Percentiles rank a stretch among this genome's conserved stretches.
Evolutionary conservation across 441 rosid genomes (phyloP).

Genomic region (Pelargonium australe): DNA sequence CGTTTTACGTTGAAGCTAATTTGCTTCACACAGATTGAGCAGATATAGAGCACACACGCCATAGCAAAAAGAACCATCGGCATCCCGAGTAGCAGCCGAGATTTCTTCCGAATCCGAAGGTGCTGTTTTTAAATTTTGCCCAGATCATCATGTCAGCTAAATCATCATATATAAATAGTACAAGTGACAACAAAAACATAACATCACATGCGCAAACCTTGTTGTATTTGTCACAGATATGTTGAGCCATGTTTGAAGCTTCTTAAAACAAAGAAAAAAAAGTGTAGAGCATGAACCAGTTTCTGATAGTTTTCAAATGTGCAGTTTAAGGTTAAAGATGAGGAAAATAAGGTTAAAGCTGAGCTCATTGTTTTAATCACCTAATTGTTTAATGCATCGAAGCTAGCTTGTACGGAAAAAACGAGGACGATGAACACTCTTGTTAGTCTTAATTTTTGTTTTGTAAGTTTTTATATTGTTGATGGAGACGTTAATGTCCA

Average conservation of each 20-base stretch:
- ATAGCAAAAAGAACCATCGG: conserved; percentile 33
- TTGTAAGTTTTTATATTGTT: too few relatives aligned
- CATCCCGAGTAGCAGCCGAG: conserved; percentile 28
- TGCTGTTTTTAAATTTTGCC: background rate
- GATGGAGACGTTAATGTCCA: too few relatives aligned
- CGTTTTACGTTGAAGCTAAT: conserved; percentile 15
- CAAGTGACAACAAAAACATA: background rate
- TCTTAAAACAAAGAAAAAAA: background rate
- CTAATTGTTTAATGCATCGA: too few relatives aligned
- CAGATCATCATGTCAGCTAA: background rate
- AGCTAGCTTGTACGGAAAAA: too few relatives aligned
- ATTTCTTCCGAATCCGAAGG: conserved; percentile 35
- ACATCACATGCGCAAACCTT: conserved; percentile 2
- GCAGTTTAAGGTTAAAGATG: background rate
- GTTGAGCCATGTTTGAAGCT: conserved; percentile 7
- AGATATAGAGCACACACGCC: conserved; percentile 43
- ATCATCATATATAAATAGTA: background rate
- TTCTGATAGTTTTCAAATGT: background rate
- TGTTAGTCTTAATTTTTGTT: too few relatives aligned
- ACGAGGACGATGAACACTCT: too few relatives aligned
- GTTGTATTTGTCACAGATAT: conserved; percentile 2
- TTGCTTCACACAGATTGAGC: conserved; percentile 40
- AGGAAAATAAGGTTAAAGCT: too few relatives aligned
- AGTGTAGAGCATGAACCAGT: background rate
- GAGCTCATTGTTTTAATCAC: too few relatives aligned